phyloP scores from a whole-genome alignment of 2,329 filamentous ascomycete genomes.

The Aspergillus ochraceus region DNA sequence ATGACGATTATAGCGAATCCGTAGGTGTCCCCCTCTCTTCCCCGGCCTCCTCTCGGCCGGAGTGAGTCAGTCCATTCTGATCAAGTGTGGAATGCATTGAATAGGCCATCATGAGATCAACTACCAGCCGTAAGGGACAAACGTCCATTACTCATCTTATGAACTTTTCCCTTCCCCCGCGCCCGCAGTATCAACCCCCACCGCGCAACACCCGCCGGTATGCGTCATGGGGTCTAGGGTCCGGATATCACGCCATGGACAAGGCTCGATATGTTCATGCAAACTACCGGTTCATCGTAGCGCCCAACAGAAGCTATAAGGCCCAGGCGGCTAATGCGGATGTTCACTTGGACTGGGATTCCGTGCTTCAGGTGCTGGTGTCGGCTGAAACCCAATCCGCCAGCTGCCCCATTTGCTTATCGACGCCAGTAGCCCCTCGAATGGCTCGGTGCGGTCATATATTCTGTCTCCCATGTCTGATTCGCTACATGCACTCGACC shows the following conservation, averaged over 20 bases:
- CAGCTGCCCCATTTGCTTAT: conserved; percentile 92
- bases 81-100: conserved; percentile 10
- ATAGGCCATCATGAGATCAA: conserved; percentile 62
- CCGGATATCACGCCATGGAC: conserved; percentile 84
- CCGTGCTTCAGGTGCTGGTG: conserved; percentile 86
- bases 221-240: conserved; percentile 80
- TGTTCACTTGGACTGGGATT: conserved; percentile 84
- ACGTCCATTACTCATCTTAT: conserved; percentile 96
- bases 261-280: conserved; percentile 92
- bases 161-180: conserved; percentile 80
- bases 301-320: conserved; percentile 75
- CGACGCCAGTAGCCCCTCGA: conserved; percentile 84
- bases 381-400: conserved; percentile 85
- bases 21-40: conserved; percentile 48
- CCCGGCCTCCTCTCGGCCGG: not conserved
- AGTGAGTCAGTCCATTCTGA: conserved; percentile 14
- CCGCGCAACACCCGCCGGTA: conserved; percentile 65
- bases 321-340: conserved; percentile 83
- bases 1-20: conserved; percentile 83
- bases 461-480: conserved; percentile 88
- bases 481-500: conserved; percentile 90
- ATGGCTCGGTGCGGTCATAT: conserved; percentile 99
- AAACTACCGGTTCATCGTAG: conserved; percentile 96
- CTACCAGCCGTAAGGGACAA: conserved; percentile 78
- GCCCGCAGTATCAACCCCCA: conserved; percentile 61